phyloP scores from a whole-genome alignment of 192 early-diverging fungal genomes.

The Phlyctochytrium bullatum region DNA sequence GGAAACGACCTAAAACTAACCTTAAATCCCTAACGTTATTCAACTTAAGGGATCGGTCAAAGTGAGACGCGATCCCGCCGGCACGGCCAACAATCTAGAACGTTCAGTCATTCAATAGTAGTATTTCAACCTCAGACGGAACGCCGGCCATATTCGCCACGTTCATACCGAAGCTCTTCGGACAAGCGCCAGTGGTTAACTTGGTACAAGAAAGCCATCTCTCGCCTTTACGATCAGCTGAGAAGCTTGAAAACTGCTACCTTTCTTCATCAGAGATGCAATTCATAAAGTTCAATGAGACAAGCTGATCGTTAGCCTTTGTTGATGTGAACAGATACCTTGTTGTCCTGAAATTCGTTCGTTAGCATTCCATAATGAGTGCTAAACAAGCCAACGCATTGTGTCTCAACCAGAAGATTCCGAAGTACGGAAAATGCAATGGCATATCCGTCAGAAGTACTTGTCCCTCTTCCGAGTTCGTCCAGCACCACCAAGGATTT shows the following conservation, averaged over 20 bases:
- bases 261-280: slow-evolving; percentile 67
- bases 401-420: slow-evolving; percentile 71
- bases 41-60: slow-evolving; percentile 60
- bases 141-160: slow-evolving; percentile 97
- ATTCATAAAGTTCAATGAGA: slow-evolving; percentile 84
- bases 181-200: slow-evolving; percentile 78
- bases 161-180: slow-evolving; percentile 97
- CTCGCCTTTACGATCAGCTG: slow-evolving; percentile 35
- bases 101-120: neutral
- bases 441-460: slow-evolving; percentile 94
- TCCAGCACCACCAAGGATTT: slow-evolving; percentile 92
- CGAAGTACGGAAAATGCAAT: slow-evolving; percentile 92
- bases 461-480: slow-evolving; percentile 96
- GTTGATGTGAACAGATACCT: slow-evolving; percentile 21
- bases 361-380: slow-evolving; percentile 95
- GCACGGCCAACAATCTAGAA: slow-evolving; percentile 62
- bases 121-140: slow-evolving; percentile 53
- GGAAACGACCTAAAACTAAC: no score
- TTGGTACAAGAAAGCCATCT: slow-evolving; percentile 96
- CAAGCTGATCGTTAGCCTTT: slow-evolving; percentile 28
- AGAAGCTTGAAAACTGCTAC: slow-evolving; percentile 12
- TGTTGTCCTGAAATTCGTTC: slow-evolving; percentile 75
- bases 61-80: slow-evolving; percentile 65
- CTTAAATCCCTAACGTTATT: slow-evolving; percentile 5
- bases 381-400: slow-evolving; percentile 90